These are phyloP conservation scores for Mucor sp. DNA, from an alignment of 371 early-diverging fungal genomes.

Conservation along the genomic window DNA sequence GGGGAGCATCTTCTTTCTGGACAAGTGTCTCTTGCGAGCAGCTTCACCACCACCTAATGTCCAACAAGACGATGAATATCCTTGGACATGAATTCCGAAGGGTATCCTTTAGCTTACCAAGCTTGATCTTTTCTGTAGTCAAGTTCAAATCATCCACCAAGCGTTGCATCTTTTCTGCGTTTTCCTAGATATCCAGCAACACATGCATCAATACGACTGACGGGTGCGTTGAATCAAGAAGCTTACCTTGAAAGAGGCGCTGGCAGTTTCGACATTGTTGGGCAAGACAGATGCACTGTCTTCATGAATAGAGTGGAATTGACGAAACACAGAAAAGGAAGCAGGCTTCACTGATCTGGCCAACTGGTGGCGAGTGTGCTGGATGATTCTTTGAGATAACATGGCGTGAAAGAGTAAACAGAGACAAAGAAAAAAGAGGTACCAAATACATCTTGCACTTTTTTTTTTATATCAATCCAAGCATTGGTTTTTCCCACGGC, in stretches of 20 bases:
- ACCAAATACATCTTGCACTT: background rate
- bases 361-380: slow-evolving; percentile 5
- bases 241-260: slow-evolving; percentile 81
- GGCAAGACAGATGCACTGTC: slow-evolving; percentile 44
- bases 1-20: slow-evolving; percentile 90
- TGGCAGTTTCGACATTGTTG: slow-evolving; percentile 71
- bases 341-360: slow-evolving; percentile 2
- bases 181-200: slow-evolving; percentile 67
- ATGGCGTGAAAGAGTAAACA: slow-evolving; percentile 1
- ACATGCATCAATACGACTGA: background rate
- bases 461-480: background rate
- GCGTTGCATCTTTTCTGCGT: slow-evolving; percentile 76
- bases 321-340: background rate
- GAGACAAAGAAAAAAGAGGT: background rate
- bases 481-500: slow-evolving; percentile 1
- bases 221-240: background rate
- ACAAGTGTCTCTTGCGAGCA: slow-evolving; percentile 87
- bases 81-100: background rate
- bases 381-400: slow-evolving; percentile 16
- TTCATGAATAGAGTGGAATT: slow-evolving; percentile 47
- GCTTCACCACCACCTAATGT: slow-evolving; percentile 86
- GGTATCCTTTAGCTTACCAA: slow-evolving; percentile 52
- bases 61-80: background rate
- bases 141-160: slow-evolving; percentile 78
- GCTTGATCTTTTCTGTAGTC: slow-evolving; percentile 72